Percentiles rank a stretch among this genome's conserved stretches.
Conservation (phyloP, 306 rosid genomes). For the Cucumis melo region DNA sequence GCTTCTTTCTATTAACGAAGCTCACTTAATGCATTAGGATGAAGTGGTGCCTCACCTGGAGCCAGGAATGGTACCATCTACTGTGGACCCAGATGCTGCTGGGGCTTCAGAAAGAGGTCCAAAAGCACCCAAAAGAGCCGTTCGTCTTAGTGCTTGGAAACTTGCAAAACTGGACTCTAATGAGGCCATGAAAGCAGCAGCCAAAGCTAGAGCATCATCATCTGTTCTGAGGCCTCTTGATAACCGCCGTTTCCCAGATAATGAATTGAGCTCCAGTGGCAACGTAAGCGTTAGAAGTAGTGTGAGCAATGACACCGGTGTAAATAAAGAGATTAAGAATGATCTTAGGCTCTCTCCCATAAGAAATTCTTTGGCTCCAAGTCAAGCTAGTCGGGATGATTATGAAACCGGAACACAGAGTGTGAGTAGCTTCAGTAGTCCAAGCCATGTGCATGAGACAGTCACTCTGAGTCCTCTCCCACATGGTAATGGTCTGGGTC, state of each 20-base stretch:
- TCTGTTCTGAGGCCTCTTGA: conserved; percentile 82
- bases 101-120: conserved; percentile 62
- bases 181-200: conserved; percentile 84
- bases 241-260: conserved; percentile 39
- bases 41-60: conserved; percentile 98
- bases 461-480: conserved; percentile 92
- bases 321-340: conserved; percentile 52
- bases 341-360: conserved; percentile 56
- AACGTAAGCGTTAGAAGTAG: conserved; percentile 84
- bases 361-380: conserved; percentile 57
- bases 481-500: conserved; percentile 52
- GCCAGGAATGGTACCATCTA: conserved; percentile 96
- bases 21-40: conserved; percentile 37
- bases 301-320: conserved; percentile 61
- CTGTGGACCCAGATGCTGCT: conserved; percentile 89
- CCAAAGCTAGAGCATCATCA: conserved; percentile 96
- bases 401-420: conserved; percentile 93
- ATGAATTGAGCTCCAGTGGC: conserved; percentile 76
- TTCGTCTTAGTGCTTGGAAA: conserved; percentile 89
- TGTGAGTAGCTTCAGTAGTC: conserved; percentile 93
- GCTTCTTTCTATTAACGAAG: conserved; percentile 1
- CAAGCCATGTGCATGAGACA: conserved; percentile 73
- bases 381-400: conserved; percentile 85
- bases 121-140: conserved; percentile 56
- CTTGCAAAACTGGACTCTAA: conserved; percentile 85